Conservation (phyloP, 2,329 filamentous ascomycete species). For the Capronia americana region DNA sequence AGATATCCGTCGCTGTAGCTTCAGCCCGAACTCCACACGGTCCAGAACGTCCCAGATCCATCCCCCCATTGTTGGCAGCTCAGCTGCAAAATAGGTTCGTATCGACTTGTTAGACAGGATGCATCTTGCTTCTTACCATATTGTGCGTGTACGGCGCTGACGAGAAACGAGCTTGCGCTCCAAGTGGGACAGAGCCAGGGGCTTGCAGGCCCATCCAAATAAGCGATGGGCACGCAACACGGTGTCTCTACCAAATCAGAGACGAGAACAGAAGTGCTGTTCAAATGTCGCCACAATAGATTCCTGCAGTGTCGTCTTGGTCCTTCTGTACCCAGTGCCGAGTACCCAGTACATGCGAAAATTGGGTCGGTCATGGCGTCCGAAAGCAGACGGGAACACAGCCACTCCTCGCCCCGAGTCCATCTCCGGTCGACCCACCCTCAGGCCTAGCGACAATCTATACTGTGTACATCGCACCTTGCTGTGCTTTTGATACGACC, state of each 20-base stretch:
- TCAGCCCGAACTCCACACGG: conserved; percentile 24
- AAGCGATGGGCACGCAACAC: conserved; percentile 18
- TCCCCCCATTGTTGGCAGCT: neutral
- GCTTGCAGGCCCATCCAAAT: conserved; percentile 5
- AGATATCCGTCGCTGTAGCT: conserved; percentile 7
- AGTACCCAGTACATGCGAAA: neutral
- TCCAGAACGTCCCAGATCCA: conserved; percentile 26
- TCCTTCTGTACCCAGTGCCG: neutral
- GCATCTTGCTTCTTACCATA: neutral
- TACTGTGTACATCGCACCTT: conserved; percentile 1
- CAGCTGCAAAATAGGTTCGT: no score
- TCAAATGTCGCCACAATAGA: neutral
- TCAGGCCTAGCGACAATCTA: conserved; percentile 4
- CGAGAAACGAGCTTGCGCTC: neutral
- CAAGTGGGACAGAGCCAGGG: conserved; percentile 7
- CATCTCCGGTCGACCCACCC: conserved; percentile 8
- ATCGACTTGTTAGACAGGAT: no score
- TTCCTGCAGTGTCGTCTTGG: neutral
- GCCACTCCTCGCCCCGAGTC: neutral
- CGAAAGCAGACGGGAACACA: neutral
- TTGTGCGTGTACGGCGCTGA: neutral
- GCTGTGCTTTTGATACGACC: conserved; percentile 10
- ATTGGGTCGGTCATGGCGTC: neutral
- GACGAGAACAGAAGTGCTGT: neutral
- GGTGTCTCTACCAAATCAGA: conserved; percentile 11